Evolutionary conservation across 257 asterid genomes (phyloP).

Genomic region (Nemophila menziesii): DNA sequence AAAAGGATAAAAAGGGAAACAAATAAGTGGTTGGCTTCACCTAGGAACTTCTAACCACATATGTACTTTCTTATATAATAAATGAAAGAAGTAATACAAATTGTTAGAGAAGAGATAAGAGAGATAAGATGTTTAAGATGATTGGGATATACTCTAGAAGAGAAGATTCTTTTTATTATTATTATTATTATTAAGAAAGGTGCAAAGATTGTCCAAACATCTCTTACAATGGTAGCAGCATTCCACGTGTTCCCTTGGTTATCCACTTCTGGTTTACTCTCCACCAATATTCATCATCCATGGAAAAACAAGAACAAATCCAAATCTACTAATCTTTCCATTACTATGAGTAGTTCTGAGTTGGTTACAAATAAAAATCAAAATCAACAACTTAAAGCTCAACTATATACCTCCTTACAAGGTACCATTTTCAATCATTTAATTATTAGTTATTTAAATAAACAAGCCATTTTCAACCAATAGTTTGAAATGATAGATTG

Average conservation of each 20-base stretch:
- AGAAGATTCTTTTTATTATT: no score
- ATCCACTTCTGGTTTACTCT: conserved; percentile 21
- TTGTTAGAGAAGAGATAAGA: no score
- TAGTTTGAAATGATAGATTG: neutral
- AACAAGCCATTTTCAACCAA: neutral
- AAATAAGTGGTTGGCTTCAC: no score
- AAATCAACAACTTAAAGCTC: conserved; percentile 27
- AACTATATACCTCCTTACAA: conserved; percentile 40
- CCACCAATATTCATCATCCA: conserved; percentile 21
- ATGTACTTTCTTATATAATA: no score
- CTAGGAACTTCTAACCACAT: no score
- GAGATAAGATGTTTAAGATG: no score
- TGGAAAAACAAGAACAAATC: conserved; percentile 12
- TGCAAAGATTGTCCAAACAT: conserved; percentile 37
- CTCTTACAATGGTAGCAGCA: conserved; percentile 33
- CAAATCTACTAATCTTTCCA: conserved; percentile 9
- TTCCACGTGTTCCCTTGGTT: conserved; percentile 32
- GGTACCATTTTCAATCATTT: conserved; percentile 22
- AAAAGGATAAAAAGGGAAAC: no score
- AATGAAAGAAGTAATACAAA: no score
- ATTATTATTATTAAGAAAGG: conserved; percentile 7
- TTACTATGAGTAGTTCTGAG: conserved; percentile 15
- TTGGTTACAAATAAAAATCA: conserved; percentile 18
- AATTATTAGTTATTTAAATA: neutral
- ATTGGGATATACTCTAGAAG: no score